Evolutionary conservation across 2,329 filamentous ascomycete genomes (phyloP).

Genomic region (Ceratocystis lukuohia): DNA sequence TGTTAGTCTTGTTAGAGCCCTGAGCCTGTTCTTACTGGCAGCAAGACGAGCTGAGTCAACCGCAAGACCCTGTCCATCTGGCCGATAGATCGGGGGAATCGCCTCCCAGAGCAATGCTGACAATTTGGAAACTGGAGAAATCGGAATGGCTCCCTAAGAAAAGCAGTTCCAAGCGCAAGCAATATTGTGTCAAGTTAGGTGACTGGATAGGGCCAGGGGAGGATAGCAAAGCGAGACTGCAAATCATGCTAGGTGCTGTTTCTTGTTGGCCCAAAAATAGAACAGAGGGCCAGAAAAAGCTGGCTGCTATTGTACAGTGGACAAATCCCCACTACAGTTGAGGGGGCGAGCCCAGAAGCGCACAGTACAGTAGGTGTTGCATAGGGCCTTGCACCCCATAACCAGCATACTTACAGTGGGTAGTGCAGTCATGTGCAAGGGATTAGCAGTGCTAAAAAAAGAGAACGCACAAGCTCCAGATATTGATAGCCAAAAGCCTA

Average conservation of each 20-base stretch:
- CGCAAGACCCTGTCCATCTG: too few species aligned
- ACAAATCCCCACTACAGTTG: too few species aligned
- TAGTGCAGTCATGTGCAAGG: neutral
- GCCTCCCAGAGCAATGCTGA: neutral
- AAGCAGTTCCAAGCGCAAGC: neutral
- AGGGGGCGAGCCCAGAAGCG: too few species aligned
- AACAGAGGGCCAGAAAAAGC: neutral
- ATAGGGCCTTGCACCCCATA: neutral
- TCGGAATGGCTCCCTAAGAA: neutral
- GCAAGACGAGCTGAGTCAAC: neutral
- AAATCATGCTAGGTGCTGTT: neutral
- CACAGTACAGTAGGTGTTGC: neutral
- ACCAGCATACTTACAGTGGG: neutral
- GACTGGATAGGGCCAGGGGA: neutral
- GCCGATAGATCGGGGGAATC: too few species aligned
- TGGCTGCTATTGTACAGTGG: too few species aligned
- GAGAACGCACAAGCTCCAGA: neutral
- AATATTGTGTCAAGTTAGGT: neutral
- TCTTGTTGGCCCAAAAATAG: neutral
- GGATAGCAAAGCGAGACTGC: neutral
- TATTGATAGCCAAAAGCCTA: neutral
- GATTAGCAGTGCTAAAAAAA: neutral
- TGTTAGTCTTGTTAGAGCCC: neutral
- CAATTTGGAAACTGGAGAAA: neutral
- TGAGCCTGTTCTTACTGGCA: neutral